These are phyloP conservation scores for Neurospora sp. DNA, from an alignment of 495 filamentous ascomycete species.

Conservation along the genomic window DNA sequence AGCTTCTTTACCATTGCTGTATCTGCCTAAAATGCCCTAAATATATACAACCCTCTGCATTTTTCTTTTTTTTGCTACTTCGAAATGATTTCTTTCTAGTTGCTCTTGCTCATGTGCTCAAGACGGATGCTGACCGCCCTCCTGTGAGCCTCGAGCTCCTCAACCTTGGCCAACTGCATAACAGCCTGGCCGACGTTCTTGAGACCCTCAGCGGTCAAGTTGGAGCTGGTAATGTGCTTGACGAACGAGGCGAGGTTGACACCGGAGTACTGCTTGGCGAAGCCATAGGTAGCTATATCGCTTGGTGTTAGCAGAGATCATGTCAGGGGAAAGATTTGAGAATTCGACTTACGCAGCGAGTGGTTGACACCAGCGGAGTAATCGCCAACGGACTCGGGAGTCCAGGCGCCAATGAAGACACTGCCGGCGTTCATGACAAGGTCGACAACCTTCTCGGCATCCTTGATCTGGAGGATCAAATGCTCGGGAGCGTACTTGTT, in stretches of 20 bases:
- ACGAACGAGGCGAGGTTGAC: slow-evolving; percentile 92
- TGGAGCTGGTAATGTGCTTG: slow-evolving; percentile 91
- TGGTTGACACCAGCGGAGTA: slow-evolving; percentile 98
- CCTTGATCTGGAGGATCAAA: slow-evolving; percentile 78
- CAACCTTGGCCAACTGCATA: slow-evolving; percentile 87
- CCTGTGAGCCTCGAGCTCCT: slow-evolving; percentile 90
- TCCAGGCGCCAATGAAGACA: slow-evolving; percentile 93
- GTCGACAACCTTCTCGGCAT: slow-evolving; percentile 60
- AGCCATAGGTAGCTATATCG: slow-evolving; percentile 82
- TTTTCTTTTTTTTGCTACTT: background rate
- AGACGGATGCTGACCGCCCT: slow-evolving; percentile 83
- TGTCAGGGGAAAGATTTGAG: slow-evolving; percentile 7
- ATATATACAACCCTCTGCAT: background rate
- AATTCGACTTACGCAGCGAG: slow-evolving; percentile 67
- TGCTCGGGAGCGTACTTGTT: slow-evolving; percentile 98
- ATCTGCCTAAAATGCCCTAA: background rate
- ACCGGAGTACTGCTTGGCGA: slow-evolving; percentile 94
- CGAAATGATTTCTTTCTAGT: background rate
- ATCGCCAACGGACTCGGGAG: slow-evolving; percentile 92
- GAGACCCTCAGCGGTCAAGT: slow-evolving; percentile 77
- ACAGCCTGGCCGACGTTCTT: slow-evolving; percentile 76
- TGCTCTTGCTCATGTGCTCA: slow-evolving; percentile 43
- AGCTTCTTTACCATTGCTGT: background rate
- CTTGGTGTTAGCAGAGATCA: slow-evolving; percentile 5
- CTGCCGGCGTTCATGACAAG: slow-evolving; percentile 89